Evolutionary conservation across 176 grass and related monocot genomes (phyloP).

Genomic region (Olyra latifolia): DNA sequence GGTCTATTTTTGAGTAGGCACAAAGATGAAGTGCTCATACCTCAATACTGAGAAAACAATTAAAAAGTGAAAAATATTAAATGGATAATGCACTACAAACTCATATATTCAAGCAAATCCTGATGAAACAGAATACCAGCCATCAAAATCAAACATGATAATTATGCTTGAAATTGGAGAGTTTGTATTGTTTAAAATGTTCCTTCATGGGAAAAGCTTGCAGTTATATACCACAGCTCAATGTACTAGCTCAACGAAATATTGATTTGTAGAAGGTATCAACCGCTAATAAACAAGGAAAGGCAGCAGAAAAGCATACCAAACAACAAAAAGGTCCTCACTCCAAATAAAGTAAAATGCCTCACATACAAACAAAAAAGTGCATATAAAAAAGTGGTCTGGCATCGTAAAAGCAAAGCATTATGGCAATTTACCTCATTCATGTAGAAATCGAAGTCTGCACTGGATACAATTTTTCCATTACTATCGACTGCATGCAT

Average conservation of each 20-base stretch:
- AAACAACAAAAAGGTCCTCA: neutral
- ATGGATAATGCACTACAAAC: neutral
- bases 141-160: neutral
- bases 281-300: neutral
- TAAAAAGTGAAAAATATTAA: neutral
- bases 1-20: neutral
- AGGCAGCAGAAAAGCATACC: neutral
- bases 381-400: neutral
- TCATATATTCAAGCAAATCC: neutral
- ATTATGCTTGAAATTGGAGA: conserved; percentile 3
- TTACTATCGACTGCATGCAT: conserved; percentile 90
- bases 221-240: neutral
- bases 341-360: neutral
- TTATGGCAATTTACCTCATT: conserved; percentile 54
- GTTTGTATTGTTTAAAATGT: neutral
- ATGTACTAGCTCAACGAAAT: neutral
- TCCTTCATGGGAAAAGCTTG: neutral
- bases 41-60: neutral
- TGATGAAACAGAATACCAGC: neutral
- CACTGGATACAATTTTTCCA: conserved; percentile 83
- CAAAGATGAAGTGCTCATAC: neutral
- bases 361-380: neutral
- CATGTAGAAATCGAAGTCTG: conserved; percentile 92
- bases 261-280: neutral
- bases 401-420: neutral